phyloP scores from a whole-genome alignment of 2,329 filamentous ascomycete species.

The Apiospora sp. region DNA sequence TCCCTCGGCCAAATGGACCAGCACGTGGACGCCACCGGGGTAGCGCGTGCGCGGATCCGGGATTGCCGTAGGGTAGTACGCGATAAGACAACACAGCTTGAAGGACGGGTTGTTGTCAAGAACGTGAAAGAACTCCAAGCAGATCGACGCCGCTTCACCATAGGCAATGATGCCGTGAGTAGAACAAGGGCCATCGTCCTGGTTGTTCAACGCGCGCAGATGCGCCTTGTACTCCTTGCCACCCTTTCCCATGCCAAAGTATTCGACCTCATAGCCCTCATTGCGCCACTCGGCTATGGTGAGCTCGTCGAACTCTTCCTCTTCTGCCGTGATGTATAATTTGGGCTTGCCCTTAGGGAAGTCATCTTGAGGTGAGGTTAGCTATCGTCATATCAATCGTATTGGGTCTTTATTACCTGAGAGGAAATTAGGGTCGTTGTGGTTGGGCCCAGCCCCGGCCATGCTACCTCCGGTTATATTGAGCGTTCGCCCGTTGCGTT shows the following conservation, averaged over 20 bases:
- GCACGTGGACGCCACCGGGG: conserved; percentile 47
- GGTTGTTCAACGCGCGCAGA: conserved; percentile 44
- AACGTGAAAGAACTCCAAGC: conserved; percentile 54
- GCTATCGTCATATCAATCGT: too few species aligned
- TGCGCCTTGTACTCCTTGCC: conserved; percentile 45
- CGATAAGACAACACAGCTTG: conserved; percentile 51
- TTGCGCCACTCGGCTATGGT: conserved; percentile 50
- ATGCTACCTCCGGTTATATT: conserved; percentile 38
- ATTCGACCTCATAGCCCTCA: conserved; percentile 54
- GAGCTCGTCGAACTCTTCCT: conserved; percentile 49
- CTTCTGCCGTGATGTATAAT: conserved; percentile 53
- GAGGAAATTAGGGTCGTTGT: conserved; percentile 52
- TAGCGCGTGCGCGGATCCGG: conserved; percentile 52
- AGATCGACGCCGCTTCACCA: conserved; percentile 52
- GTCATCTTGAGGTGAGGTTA: conserved; percentile 30
- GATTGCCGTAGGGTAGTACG: conserved; percentile 54
- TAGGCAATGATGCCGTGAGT: conserved; percentile 56
- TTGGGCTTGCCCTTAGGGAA: conserved; percentile 49
- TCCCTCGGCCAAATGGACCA: conserved; percentile 51
- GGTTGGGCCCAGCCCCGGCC: conserved; percentile 40
- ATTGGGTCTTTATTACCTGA: conserved; percentile 33
- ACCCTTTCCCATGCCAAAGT: conserved; percentile 49
- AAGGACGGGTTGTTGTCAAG: conserved; percentile 54
- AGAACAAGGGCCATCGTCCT: conserved; percentile 49
- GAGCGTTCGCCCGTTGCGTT: conserved; percentile 33